phyloP scores from a whole-genome alignment of 768 basidiomycete species.

The Lyophyllum atratum region DNA sequence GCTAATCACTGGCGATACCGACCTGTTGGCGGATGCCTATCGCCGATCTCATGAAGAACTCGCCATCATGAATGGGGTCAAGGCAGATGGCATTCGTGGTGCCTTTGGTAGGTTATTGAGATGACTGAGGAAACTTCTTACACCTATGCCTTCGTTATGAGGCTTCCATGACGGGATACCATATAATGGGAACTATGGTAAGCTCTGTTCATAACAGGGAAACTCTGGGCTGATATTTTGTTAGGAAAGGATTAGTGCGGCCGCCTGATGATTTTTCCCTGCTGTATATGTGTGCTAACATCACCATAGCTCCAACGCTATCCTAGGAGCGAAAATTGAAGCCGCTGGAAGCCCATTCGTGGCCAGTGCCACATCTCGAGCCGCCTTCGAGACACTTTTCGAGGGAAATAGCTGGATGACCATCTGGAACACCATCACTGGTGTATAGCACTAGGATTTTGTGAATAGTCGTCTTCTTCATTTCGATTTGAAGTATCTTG shows the following conservation, averaged over 20 bases:
- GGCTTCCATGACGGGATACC: conserved; percentile 63
- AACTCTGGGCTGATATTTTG: conserved; percentile 7
- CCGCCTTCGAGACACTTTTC: conserved; percentile 45
- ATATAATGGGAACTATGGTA: conserved; percentile 75
- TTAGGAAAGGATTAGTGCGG: conserved; percentile 49
- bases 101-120: conserved; percentile 41
- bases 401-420: conserved; percentile 55
- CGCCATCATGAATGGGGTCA: conserved; percentile 45
- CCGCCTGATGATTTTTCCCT: not conserved
- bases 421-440: conserved; percentile 53
- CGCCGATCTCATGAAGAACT: conserved; percentile 55
- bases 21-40: conserved; percentile 52
- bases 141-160: no score
- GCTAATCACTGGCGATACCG: conserved; percentile 41
- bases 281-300: not conserved
- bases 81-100: conserved; percentile 65
- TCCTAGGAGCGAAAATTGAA: conserved; percentile 61
- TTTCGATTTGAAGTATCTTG: conserved; percentile 13
- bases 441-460: conserved; percentile 71
- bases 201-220: conserved; percentile 7
- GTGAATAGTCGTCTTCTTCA: conserved; percentile 43
- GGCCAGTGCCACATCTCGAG: conserved; percentile 40
- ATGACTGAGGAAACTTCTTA: no score
- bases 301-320: conserved; percentile 53
- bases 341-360: conserved; percentile 63